These are phyloP conservation scores for Zygnema cylindricum DNA, from an alignment of 139 green algal genomes.

Conservation along the genomic window DNA sequence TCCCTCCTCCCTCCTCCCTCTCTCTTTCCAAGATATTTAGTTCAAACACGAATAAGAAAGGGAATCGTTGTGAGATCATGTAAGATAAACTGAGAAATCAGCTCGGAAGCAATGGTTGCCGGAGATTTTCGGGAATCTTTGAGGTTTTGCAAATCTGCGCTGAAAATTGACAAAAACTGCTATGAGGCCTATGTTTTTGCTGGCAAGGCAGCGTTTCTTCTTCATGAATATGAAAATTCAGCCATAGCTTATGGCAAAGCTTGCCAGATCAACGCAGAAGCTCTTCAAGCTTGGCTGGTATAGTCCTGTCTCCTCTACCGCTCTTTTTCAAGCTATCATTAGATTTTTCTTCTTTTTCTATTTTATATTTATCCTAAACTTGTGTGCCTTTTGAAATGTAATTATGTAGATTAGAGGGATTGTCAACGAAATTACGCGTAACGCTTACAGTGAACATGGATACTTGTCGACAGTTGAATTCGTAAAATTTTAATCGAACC, in stretches of 20 bases:
- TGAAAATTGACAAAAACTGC: slow-evolving; percentile 4
- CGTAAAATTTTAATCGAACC: no score
- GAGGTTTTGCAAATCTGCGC: background rate
- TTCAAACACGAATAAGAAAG: no score
- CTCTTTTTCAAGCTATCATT: no score
- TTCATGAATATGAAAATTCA: background rate
- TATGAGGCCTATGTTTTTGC: background rate
- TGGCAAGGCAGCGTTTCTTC: background rate
- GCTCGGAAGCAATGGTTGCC: background rate
- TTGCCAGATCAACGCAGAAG: background rate
- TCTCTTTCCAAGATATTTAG: no score
- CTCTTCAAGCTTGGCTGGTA: background rate
- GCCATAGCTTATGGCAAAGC: background rate
- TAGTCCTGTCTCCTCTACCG: no score
- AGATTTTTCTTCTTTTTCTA: background rate
- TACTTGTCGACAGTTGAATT: no score
- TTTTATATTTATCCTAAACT: background rate
- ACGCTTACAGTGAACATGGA: no score
- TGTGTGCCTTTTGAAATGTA: background rate
- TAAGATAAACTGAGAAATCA: no score
- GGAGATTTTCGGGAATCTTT: background rate
- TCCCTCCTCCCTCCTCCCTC: no score
- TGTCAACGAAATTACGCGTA: no score
- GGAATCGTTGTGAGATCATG: no score
- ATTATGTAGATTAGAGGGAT: no score